A percentile compares a stretch with the other conserved stretches of the same genome.
Evolutionary conservation across 768 basidiomycete genomes (phyloP).

Genomic region (Rossbeevera mucosa): DNA sequence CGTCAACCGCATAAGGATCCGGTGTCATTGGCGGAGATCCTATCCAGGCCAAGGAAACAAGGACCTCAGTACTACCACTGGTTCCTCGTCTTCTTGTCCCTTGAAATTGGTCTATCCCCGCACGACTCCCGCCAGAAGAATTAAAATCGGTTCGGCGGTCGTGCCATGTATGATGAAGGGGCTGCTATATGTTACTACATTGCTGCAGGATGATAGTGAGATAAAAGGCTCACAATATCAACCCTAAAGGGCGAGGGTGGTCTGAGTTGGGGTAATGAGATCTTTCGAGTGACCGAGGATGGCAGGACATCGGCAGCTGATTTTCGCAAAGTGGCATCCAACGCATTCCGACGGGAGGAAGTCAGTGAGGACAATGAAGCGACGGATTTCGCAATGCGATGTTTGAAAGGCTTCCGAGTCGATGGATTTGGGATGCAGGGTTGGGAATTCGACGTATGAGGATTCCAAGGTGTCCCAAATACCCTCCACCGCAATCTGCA

Average conservation of each 20-base stretch:
- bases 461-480: background rate
- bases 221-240: conserved; percentile 21
- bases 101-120: background rate
- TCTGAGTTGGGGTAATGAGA: conserved; percentile 19
- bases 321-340: conserved; percentile 7
- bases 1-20: background rate
- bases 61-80: conserved; percentile 21
- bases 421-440: background rate
- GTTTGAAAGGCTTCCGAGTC: conserved; percentile 12
- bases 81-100: conserved; percentile 6
- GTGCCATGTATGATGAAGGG: conserved; percentile 29
- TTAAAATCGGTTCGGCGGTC: conserved; percentile 22
- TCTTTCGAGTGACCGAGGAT: background rate
- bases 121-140: background rate
- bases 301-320: background rate
- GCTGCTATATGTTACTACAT: conserved; percentile 20
- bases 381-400: background rate
- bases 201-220: background rate
- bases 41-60: conserved; percentile 34
- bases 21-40: conserved; percentile 11
- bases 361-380: background rate
- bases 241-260: conserved; percentile 24
- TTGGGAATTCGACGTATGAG: background rate
- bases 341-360: background rate
- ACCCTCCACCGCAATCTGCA: background rate